A percentile compares a stretch with the other conserved stretches of the same genome.
phyloP scores from a whole-genome alignment of 2,329 filamentous ascomycete genomes.

The Pseudogymnoascus sp. region DNA sequence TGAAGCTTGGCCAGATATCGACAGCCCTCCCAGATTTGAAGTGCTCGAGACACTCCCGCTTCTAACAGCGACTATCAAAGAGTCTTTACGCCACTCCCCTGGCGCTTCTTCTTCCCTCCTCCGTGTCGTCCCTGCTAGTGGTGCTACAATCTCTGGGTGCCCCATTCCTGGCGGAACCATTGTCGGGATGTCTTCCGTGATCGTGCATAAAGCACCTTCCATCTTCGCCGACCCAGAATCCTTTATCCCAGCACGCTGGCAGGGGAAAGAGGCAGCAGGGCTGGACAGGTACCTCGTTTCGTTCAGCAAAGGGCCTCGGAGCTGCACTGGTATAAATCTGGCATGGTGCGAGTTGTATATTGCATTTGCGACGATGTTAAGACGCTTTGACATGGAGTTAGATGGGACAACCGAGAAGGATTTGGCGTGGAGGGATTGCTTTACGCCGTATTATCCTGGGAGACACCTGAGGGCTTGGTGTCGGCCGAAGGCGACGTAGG shows the following conservation, averaged over 20 bases:
- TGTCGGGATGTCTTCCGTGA: conserved; percentile 22
- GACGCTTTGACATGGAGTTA: conserved; percentile 20
- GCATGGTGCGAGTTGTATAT: conserved; percentile 27
- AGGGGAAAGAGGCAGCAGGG: conserved; percentile 22
- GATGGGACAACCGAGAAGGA: conserved; percentile 20
- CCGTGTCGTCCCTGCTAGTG: conserved; percentile 18
- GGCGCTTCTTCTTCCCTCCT: not conserved
- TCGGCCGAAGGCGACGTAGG: conserved; percentile 9
- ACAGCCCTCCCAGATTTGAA: conserved; percentile 24
- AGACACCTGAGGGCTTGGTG: conserved; percentile 16
- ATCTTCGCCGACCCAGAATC: conserved; percentile 30
- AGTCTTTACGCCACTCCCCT: not conserved
- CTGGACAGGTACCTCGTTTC: conserved; percentile 30
- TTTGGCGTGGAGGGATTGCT: conserved; percentile 22
- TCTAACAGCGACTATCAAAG: not conserved
- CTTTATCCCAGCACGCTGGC: conserved; percentile 36
- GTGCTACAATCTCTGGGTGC: conserved; percentile 16
- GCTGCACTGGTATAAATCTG: conserved; percentile 29
- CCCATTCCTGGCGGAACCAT: conserved; percentile 14
- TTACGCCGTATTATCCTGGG: conserved; percentile 14
- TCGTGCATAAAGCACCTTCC: conserved; percentile 12
- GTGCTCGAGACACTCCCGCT: conserved; percentile 28
- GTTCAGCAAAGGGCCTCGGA: conserved; percentile 33
- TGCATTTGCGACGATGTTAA: conserved; percentile 23
- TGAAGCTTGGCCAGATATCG: conserved; percentile 27